Evolutionary conservation across 129 eudicot species (phyloP).

Genomic region (Deinandra increscens): DNA sequence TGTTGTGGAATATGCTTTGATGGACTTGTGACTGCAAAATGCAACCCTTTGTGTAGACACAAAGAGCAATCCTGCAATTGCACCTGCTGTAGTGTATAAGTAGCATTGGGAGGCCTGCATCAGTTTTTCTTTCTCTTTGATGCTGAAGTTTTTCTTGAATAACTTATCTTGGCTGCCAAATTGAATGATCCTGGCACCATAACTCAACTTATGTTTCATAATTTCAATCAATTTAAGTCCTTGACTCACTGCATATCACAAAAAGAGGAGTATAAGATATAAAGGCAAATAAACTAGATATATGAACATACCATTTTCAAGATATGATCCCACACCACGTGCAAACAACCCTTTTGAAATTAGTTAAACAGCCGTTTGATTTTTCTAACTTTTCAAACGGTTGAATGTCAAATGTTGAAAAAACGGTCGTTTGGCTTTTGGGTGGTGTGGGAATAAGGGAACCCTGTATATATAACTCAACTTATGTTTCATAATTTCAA

Average conservation of each 20-base stretch:
- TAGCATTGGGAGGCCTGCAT: conserved; percentile 33
- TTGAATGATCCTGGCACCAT: conserved; percentile 36
- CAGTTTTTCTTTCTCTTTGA: conserved; percentile 28
- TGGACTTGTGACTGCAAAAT: conserved; percentile 34
- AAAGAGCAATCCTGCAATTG: conserved; percentile 38
- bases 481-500: too few relatives aligned
- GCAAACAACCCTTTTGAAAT: too few relatives aligned
- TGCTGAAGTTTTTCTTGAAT: conserved; percentile 27
- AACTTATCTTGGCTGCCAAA: conserved; percentile 21
- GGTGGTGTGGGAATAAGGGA: too few relatives aligned
- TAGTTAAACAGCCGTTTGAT: too few relatives aligned
- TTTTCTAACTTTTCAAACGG: too few relatives aligned
- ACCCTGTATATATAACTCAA: too few relatives aligned
- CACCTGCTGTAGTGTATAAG: conserved; percentile 41
- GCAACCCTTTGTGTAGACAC: conserved; percentile 36
- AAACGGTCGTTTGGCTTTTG: too few relatives aligned
- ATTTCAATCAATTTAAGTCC: conserved; percentile 33
- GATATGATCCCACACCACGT: too few relatives aligned
- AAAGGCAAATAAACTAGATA: too few relatives aligned
- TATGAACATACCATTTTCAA: too few relatives aligned
- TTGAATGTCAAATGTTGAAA: too few relatives aligned
- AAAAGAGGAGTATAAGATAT: not conserved
- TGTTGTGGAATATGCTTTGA: conserved; percentile 29
- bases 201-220: conserved; percentile 39
- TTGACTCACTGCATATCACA: conserved; percentile 29